Percentiles rank a stretch among this genome's conserved stretches.
phyloP scores from a whole-genome alignment of 495 filamentous ascomycete species.

The Sordaria brevicollis region DNA sequence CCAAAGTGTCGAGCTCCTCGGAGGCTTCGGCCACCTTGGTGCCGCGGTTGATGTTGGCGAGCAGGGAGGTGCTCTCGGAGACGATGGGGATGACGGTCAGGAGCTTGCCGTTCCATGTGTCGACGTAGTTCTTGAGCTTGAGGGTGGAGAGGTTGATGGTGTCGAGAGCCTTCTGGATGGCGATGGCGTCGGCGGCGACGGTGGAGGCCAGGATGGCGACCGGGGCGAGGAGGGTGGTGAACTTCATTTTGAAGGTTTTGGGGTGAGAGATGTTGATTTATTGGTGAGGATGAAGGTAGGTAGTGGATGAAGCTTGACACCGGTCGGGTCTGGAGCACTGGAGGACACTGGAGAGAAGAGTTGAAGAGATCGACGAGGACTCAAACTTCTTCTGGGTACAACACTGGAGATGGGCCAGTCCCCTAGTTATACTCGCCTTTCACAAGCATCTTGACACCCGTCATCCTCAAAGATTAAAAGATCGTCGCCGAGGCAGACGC shows the following conservation, averaged over 20 bases:
- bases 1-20: constrained; percentile 7
- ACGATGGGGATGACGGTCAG: constrained; percentile 19
- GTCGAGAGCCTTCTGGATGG: constrained; percentile 21
- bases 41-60: constrained; percentile 21
- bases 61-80: constrained; percentile 16
- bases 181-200: constrained; percentile 11
- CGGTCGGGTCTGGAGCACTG: neutral
- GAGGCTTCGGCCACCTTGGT: constrained; percentile 14
- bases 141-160: constrained; percentile 16
- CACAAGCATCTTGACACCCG: neutral
- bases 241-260: constrained; percentile 8
- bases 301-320: neutral
- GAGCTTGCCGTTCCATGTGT: constrained; percentile 15
- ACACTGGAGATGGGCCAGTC: neutral
- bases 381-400: neutral
- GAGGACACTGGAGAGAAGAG: neutral
- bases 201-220: constrained; percentile 10
- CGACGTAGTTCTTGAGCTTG: constrained; percentile 18
- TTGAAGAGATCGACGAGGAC: neutral
- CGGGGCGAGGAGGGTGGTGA: constrained; percentile 13
- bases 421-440: neutral
- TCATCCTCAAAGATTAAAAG: neutral
- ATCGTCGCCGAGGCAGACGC: neutral
- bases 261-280: neutral
- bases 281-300: neutral